Percentiles rank a stretch among this genome's conserved stretches.
Conservation (phyloP, 164 flowering plant species). For the Euptelea pleiosperma region DNA sequence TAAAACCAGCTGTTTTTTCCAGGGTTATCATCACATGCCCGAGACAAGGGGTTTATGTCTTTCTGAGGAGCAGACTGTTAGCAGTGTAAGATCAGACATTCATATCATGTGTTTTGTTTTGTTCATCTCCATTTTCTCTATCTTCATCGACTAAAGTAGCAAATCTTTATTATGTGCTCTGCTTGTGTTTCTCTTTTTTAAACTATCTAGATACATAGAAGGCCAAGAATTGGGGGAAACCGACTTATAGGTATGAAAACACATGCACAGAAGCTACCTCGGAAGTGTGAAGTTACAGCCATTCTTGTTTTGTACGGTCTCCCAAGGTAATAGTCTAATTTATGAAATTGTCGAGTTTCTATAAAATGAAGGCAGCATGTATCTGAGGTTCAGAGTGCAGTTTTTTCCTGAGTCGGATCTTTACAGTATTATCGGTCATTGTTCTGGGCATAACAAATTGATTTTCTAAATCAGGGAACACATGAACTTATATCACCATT, state of each 20-base stretch:
- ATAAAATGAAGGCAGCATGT: neutral
- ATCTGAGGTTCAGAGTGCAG: neutral
- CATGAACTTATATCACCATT: no score
- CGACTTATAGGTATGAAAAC: slow-evolving; percentile 69
- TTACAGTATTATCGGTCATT: no score
- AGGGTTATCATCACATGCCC: slow-evolving; percentile 97
- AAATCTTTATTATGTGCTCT: neutral
- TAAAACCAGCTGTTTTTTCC: slow-evolving; percentile 32
- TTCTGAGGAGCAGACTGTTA: slow-evolving; percentile 96
- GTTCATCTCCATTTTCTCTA: neutral
- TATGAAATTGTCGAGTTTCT: no score
- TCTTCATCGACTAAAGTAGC: neutral
- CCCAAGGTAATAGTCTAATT: slow-evolving; percentile 61
- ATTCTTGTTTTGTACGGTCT: slow-evolving; percentile 92
- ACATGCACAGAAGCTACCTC: slow-evolving; percentile 72
- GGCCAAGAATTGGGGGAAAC: slow-evolving; percentile 70
- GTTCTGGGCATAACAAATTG: no score
- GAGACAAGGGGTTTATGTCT: slow-evolving; percentile 97
- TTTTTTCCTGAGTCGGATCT: neutral
- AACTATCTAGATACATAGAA: slow-evolving; percentile 48
- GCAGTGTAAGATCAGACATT: slow-evolving; percentile 54
- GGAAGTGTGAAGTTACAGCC: slow-evolving; percentile 95
- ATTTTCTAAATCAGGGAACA: no score
- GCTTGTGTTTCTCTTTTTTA: neutral
- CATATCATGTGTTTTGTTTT: neutral